Conservation (phyloP, 768 basidiomycete genomes). For the Panaeolus cyanescens region DNA sequence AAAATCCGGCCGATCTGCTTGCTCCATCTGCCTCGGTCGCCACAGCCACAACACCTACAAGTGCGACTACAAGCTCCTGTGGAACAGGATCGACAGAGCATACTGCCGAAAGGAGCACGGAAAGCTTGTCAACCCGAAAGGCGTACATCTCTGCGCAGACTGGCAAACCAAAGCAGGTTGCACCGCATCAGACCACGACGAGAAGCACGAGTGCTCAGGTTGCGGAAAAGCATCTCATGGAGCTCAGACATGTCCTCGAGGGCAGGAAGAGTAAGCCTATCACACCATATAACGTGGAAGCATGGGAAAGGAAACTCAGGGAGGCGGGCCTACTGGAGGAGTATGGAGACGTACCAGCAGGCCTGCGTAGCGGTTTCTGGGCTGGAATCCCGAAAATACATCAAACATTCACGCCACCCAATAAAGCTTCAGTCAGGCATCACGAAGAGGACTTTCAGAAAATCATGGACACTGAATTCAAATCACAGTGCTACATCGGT, state of each 20-base stretch:
- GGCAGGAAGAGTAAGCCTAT: conserved; percentile 24
- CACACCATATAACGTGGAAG: conserved; percentile 27
- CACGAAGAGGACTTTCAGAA: conserved; percentile 10
- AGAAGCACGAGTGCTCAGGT: conserved; percentile 41
- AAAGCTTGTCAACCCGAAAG: conserved; percentile 19
- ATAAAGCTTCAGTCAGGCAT: conserved; percentile 21
- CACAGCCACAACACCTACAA: conserved; percentile 20
- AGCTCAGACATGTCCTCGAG: conserved; percentile 37
- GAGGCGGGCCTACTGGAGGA: conserved; percentile 11
- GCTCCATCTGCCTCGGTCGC: conserved; percentile 30
- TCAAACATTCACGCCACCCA: conserved; percentile 27
- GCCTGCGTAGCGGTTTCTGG: conserved; percentile 28
- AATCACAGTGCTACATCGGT: conserved; percentile 24
- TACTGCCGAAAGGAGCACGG: conserved; percentile 14
- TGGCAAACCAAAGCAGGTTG: conserved; percentile 31
- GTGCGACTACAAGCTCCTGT: conserved; percentile 15
- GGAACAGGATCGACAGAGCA: conserved; percentile 19
- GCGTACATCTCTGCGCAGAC: conserved; percentile 26
- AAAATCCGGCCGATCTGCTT: conserved; percentile 17
- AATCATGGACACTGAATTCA: conserved; percentile 23
- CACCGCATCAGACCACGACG: conserved; percentile 16
- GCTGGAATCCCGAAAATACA: conserved; percentile 28
- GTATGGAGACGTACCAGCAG: conserved; percentile 22
- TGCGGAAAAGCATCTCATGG: conserved; percentile 36
- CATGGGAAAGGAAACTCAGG: conserved; percentile 27